A percentile compares a stretch with the other conserved stretches of the same genome.
Evolutionary conservation across 495 filamentous ascomycete genomes (phyloP).

Genomic region (Bathelium albidoporum): DNA sequence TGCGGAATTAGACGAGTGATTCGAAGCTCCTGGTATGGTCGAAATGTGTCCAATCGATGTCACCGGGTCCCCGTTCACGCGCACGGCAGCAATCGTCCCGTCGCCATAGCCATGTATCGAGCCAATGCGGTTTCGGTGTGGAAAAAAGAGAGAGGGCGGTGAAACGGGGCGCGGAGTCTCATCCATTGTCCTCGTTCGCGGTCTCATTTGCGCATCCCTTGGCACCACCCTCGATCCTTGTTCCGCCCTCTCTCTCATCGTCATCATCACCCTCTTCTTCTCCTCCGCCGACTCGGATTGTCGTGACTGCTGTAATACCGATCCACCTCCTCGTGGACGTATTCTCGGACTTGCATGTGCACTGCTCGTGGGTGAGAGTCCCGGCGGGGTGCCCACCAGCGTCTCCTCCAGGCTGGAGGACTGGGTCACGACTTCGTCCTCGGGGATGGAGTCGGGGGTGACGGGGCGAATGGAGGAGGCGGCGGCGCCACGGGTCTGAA

Average conservation of each 20-base stretch:
- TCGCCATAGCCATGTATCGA: conserved; percentile 25
- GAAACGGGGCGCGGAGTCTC: conserved; percentile 26
- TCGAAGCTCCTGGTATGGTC: conserved; percentile 16
- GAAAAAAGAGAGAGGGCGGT: conserved; percentile 22
- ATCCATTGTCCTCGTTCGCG: conserved; percentile 33
- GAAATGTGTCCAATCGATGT: conserved; percentile 23
- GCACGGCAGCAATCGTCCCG: not conserved
- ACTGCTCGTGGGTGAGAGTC: not conserved
- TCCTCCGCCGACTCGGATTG: too few species aligned
- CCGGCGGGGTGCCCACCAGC: not conserved
- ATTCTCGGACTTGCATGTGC: not conserved
- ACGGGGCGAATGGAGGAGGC: conserved; percentile 28
- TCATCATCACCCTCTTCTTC: too few species aligned
- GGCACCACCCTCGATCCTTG: not conserved
- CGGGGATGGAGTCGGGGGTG: conserved; percentile 26
- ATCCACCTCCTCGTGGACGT: not conserved
- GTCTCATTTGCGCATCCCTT: conserved; percentile 11
- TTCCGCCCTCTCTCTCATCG: too few species aligned
- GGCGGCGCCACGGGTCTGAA: not conserved
- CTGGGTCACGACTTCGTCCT: conserved; percentile 14
- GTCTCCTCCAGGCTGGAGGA: conserved; percentile 5
- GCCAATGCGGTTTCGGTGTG: conserved; percentile 30
- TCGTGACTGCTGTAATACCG: too few species aligned
- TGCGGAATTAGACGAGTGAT: conserved; percentile 13
- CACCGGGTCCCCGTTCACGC: conserved; percentile 10